A percentile compares a stretch with the other conserved stretches of the same genome.
These are phyloP conservation scores for Microthlaspi erraticum DNA, from an alignment of 345 rosid genomes.

Conservation along the genomic window DNA sequence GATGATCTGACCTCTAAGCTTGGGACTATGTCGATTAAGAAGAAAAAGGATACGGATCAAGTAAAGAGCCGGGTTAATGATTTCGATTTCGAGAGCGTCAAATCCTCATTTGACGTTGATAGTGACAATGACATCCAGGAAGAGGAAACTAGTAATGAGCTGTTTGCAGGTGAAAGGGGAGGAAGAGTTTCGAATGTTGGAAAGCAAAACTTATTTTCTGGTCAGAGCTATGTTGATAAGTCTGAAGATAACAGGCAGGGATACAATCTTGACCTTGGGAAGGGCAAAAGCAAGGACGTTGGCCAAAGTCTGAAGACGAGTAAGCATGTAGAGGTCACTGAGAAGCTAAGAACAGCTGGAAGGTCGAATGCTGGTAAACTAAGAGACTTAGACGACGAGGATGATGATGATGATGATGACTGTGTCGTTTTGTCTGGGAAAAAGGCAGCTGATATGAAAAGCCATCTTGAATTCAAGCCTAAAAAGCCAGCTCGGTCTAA, in stretches of 20 bases:
- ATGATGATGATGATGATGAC: conserved; percentile 54
- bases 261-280: conserved; percentile 36
- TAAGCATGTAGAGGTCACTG: conserved; percentile 43
- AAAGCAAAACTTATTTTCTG: conserved; percentile 36
- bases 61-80: conserved; percentile 15
- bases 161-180: conserved; percentile 23
- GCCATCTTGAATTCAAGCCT: conserved; percentile 38
- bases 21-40: conserved; percentile 77
- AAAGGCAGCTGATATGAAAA: conserved; percentile 39
- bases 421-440: conserved; percentile 52
- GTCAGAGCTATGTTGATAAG: conserved; percentile 41
- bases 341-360: conserved; percentile 50
- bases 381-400: conserved; percentile 47
- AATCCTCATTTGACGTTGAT: conserved; percentile 52
- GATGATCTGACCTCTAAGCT: conserved; percentile 76
- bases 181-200: conserved; percentile 33
- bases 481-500: conserved; percentile 41
- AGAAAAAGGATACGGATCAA: conserved; percentile 41
- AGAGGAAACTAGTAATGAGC: conserved; percentile 22
- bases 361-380: conserved; percentile 46
- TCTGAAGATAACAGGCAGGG: conserved; percentile 40
- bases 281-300: conserved; percentile 39
- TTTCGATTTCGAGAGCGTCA: conserved; percentile 52
- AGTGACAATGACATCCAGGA: conserved; percentile 31
- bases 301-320: conserved; percentile 39